Conservation (phyloP, 495 filamentous ascomycete species). For the Neurospora sp. region DNA sequence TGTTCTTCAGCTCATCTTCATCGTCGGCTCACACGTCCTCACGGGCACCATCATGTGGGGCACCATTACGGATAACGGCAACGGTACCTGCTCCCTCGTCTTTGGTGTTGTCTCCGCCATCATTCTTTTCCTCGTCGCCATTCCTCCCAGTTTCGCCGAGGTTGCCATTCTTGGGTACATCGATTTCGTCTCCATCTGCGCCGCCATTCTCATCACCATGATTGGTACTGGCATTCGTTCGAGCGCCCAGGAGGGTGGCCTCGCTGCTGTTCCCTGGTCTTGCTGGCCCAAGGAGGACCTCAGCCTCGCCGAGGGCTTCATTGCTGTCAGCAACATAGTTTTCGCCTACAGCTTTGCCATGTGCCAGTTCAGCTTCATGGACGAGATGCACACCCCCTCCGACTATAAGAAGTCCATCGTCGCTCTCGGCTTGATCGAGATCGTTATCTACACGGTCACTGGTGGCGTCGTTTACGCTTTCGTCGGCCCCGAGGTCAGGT, state of each 20-base stretch:
- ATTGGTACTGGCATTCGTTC: constrained; percentile 50
- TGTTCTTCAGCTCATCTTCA: constrained; percentile 60
- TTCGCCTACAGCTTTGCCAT: constrained; percentile 63
- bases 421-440: constrained; percentile 54
- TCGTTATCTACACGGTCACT: constrained; percentile 55
- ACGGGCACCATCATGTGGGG: constrained; percentile 66
- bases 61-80: constrained; percentile 49
- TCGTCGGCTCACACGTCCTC: constrained; percentile 66
- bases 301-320: constrained; percentile 38
- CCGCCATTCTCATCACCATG: constrained; percentile 56
- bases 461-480: constrained; percentile 64
- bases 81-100: constrained; percentile 56
- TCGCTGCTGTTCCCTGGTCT: constrained; percentile 29
- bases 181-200: constrained; percentile 53
- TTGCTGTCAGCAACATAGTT: constrained; percentile 62
- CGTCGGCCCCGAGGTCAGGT: constrained; percentile 54
- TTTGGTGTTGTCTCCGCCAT: constrained; percentile 55
- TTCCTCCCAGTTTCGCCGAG: constrained; percentile 46
- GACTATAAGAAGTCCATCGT: constrained; percentile 59
- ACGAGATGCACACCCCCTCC: constrained; percentile 60
- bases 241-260: constrained; percentile 20
- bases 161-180: constrained; percentile 53
- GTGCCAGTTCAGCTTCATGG: constrained; percentile 67
- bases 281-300: constrained; percentile 31
- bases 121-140: constrained; percentile 48